Conservation (phyloP, 345 rosid genomes). For the Mercurialis annua region DNA sequence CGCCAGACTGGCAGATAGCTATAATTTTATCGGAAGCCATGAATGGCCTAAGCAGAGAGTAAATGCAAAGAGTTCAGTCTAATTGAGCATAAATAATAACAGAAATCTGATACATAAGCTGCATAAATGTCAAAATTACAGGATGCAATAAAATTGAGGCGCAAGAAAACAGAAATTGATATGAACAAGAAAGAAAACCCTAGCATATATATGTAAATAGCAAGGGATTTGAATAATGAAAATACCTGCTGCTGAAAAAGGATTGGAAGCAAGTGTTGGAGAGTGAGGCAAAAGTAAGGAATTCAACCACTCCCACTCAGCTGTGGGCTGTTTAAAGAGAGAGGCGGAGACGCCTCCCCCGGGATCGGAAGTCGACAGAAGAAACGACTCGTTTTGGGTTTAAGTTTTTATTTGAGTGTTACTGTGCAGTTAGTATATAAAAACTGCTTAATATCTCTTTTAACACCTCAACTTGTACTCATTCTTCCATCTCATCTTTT, state of each 20-base stretch:
- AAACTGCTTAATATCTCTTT: too few relatives aligned
- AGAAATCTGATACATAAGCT: not conserved
- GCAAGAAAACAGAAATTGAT: not conserved
- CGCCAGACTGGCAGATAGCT: conserved; percentile 94
- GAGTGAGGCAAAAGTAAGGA: too few relatives aligned
- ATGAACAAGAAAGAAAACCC: not conserved
- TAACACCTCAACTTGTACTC: too few relatives aligned
- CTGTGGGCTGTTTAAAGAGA: not conserved
- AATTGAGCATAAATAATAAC: not conserved
- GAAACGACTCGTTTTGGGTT: not conserved
- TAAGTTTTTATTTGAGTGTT: too few relatives aligned
- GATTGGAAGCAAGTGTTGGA: conserved; percentile 7
- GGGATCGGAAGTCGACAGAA: not conserved
- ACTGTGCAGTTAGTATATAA: too few relatives aligned
- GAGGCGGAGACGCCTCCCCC: not conserved
- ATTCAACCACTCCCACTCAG: not conserved
- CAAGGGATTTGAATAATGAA: not conserved
- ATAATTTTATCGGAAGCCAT: conserved; percentile 80
- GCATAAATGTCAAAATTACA: not conserved
- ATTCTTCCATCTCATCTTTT: too few relatives aligned
- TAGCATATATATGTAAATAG: not conserved
- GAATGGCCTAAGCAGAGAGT: conserved; percentile 23
- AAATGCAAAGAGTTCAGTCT: not conserved
- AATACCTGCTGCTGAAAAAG: conserved; percentile 4
- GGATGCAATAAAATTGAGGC: not conserved